Base-by-base conservation (phyloP, 2,329 filamentous ascomycete genomes). In the Neophaeococcomyces mojaviensis region DNA sequence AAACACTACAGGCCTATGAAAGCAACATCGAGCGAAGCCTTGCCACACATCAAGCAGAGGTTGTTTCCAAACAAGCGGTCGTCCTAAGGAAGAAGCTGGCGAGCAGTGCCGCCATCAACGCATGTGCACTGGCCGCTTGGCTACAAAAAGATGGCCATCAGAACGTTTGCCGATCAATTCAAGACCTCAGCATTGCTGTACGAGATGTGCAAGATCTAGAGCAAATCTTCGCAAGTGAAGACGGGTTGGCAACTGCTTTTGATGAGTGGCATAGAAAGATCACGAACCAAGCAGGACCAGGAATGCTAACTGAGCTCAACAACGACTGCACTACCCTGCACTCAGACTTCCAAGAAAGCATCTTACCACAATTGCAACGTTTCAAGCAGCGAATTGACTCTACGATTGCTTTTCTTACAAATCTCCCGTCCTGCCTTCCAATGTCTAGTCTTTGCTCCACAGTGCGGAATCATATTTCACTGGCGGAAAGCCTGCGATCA, bases 1-100 rank as follows among this genome's bases (percentile, higher is more conserved):
- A 15, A 20, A 47, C 34, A 5, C 35, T 57, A 18, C 48, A 42
- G 24, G 10, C 16, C 6, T 57, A 50, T 40, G 10, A 39, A 35
- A 20, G 38, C 7, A 52, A 49, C 38, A 47, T 54, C 15, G 65
- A 70, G 4, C 72, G 74, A 13, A 9, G 4, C 13, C 35, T 46
- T 8, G 34, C 34, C 10, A 33, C 8, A 22, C 33, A 18, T n/a
- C 26, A 39, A 26, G 26, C 22, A 5, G 15, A 46, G n/a, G 9
- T 46, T 28, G n/a, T 10, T n/a, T 18, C 18, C 9, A 2, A 36
- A n/a, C 35, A 26, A 12, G 20, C 34, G 22, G 6, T 31, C n/a
- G 24, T 46, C n/a, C 43, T 24, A 12, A 24, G 16, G 13, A 10
- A 39, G 34, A 32, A 39, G 24, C 43, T 24, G 22, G 35, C 22